Evolutionary conservation across 2,329 filamentous ascomycete species (phyloP), one percentile per base, ranked within the genome.

Genomic region (Penicillium verrucosum): DNA sequence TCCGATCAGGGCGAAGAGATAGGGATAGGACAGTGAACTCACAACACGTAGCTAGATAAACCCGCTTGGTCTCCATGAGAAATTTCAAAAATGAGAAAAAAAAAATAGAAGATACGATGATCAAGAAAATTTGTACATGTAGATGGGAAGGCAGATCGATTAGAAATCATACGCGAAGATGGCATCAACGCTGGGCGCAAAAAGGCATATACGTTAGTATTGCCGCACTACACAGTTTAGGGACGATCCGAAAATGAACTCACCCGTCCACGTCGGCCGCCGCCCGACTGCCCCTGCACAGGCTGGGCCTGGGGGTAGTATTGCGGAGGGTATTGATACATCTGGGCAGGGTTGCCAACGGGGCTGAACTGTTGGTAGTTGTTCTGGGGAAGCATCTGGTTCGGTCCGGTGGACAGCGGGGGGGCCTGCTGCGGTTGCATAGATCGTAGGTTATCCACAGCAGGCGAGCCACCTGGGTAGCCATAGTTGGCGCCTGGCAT

Each of bases 281-380:
- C 80, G 60, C 70, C 67, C 56, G 74, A 68, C 64, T 80, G 78
- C 60, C 75, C 71, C 65, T 75, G 74, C 51, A 74, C 68, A 45
- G 73, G 66, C 62, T 78, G 77, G 57, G 76, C 66, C 65, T 78
- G 77, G 48, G 72, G 66, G 61, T 79, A 78, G 67, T 77, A 79
- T 60, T 81, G 79, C 64, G 80, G 77, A 61, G 79, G 77, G 68
- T 83, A 83, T 54, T 79, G 79, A 68, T 83, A 83, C 73, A 80
- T 74, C 65, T 77, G 74, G 45, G 70, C 67, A 23, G 68, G 65
- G 47, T 73, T 71, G 67, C 79, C 71, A 49, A 77, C 72, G 37
- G 78, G 78, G 60, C 73, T 77, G 62, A 75, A 80, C 55, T 76
- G 75, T 54, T 76, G 75, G 54, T 79, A 81, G 44, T 68, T 69